Evolutionary conservation across 2,329 filamentous ascomycete species (phyloP), one percentile per base, ranked within the genome.

Genomic region (Penicillium olsonii): DNA sequence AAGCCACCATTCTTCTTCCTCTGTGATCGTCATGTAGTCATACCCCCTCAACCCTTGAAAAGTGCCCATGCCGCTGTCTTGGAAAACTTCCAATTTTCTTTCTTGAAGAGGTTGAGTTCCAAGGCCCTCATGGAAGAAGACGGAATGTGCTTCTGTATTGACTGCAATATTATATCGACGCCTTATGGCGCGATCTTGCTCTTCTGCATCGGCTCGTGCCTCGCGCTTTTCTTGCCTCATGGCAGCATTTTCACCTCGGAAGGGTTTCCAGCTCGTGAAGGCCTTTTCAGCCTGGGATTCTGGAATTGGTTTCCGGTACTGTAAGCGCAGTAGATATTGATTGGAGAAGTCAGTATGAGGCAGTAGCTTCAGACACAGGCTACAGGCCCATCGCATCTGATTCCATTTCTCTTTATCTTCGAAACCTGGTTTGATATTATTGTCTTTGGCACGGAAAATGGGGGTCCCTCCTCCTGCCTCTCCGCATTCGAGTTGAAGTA

Each of bases 281-380:
- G 20, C 5, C 11, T 20, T 37, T 10, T 37, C 40, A 4, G 48
- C 48, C 3, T 31, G 20, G 11, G 48, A 54, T n/a, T 42, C 45
- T 17, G 41, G 41, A 6, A 46, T 15, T 24, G 52, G 52, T 17
- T 54, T 54, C 27, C 52, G 44, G 20, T 52, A 54, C 9, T 29
- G 15, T 4, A 54, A 38, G 27, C 48, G 48, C 5, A 52, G 20
- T 14, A 54, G 22, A 15, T 35, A 35, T 11, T 52, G 48, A 9
- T 52, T 52, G 15, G 48, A 29, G n/a, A 54, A 54, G 4, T 15
- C 15, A 17, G 15, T 17, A 10, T 48, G 41, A 10, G 52, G 44
- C 17, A 48, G 48, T 27, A 54, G 29, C 27, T 27, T 37, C 18
- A 54, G 45, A 43, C 52, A 54, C 11, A 29, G 14, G 12, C 27